Percentiles rank a stretch among this genome's conserved stretches.
These are phyloP conservation scores for Salix purpurea DNA, from an alignment of 345 rosid species.

Conservation along the genomic window DNA sequence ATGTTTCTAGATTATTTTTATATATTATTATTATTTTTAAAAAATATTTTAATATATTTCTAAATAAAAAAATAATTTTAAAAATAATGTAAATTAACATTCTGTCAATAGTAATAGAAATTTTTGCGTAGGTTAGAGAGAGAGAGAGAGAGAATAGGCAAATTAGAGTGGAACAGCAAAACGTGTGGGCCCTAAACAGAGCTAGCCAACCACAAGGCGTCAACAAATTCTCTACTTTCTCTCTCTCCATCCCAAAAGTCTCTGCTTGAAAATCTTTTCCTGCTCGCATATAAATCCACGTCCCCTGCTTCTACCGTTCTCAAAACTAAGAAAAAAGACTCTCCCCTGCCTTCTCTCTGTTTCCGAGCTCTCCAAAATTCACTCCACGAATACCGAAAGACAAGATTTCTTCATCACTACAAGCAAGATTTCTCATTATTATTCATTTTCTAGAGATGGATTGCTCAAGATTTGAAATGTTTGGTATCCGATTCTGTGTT, in stretches of 20 bases:
- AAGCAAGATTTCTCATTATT: neutral
- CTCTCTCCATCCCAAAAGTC: neutral
- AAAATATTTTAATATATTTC: too few relatives aligned
- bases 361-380: neutral
- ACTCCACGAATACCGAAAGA: neutral
- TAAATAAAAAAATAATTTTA: too few relatives aligned
- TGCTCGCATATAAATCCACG: slow-evolving; percentile 24
- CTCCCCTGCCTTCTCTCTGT: neutral
- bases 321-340: neutral
- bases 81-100: too few relatives aligned
- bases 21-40: too few relatives aligned
- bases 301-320: slow-evolving; percentile 9
- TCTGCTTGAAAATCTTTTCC: slow-evolving; percentile 12
- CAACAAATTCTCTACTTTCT: slow-evolving; percentile 12
- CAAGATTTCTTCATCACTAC: neutral
- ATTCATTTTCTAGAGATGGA: slow-evolving; percentile 20
- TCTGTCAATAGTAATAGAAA: too few relatives aligned
- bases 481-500: slow-evolving; percentile 48
- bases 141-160: neutral
- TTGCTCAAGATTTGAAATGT: slow-evolving; percentile 18
- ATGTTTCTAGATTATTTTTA: too few relatives aligned
- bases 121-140: too few relatives aligned
- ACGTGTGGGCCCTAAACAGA: slow-evolving; percentile 38
- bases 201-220: slow-evolving; percentile 31
- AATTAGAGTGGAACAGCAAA: slow-evolving; percentile 35